Conservation (phyloP, 2,329 filamentous ascomycete genomes). For the Macrophomina phaseolina region DNA sequence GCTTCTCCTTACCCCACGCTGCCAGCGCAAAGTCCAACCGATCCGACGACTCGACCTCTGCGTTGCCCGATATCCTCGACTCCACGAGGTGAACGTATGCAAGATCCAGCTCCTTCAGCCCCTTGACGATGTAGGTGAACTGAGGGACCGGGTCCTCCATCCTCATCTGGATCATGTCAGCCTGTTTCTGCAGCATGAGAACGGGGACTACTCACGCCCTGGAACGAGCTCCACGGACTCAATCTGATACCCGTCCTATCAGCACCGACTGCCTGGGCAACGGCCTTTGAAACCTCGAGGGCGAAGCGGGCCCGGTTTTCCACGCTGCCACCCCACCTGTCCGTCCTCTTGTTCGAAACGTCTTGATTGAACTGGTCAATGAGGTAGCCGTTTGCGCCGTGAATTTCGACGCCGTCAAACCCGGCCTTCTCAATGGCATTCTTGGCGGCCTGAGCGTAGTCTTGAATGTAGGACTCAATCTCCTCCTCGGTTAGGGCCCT, state of each 20-base stretch:
- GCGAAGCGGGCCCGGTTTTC: slow-evolving; percentile 60
- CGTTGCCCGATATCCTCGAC: slow-evolving; percentile 54
- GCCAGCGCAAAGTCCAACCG: slow-evolving; percentile 36
- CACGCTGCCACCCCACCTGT: slow-evolving; percentile 54
- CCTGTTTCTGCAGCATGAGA: too few relatives aligned
- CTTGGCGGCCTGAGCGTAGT: slow-evolving; percentile 52
- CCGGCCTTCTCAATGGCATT: slow-evolving; percentile 55
- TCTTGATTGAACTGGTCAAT: slow-evolving; percentile 70
- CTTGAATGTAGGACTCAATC: slow-evolving; percentile 44
- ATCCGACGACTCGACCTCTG: slow-evolving; percentile 35
- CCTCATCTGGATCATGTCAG: slow-evolving; percentile 51
- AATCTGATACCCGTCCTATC: slow-evolving; percentile 64
- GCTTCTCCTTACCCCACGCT: slow-evolving; percentile 34
- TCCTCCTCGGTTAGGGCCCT: slow-evolving; percentile 47
- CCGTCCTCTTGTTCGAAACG: slow-evolving; percentile 60
- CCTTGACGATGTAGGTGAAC: slow-evolving; percentile 63
- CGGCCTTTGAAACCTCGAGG: slow-evolving; percentile 60
- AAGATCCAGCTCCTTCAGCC: slow-evolving; percentile 59
- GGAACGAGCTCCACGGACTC: slow-evolving; percentile 65
- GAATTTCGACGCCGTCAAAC: slow-evolving; percentile 66
- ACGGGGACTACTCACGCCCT: slow-evolving; percentile 44
- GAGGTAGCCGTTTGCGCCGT: slow-evolving; percentile 69
- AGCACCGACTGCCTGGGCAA: slow-evolving; percentile 57
- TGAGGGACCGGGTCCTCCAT: slow-evolving; percentile 69
- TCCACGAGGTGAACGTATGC: slow-evolving; percentile 69